Conservation (phyloP, 2,329 filamentous ascomycete genomes). For the Xenoacremonium recifei region DNA sequence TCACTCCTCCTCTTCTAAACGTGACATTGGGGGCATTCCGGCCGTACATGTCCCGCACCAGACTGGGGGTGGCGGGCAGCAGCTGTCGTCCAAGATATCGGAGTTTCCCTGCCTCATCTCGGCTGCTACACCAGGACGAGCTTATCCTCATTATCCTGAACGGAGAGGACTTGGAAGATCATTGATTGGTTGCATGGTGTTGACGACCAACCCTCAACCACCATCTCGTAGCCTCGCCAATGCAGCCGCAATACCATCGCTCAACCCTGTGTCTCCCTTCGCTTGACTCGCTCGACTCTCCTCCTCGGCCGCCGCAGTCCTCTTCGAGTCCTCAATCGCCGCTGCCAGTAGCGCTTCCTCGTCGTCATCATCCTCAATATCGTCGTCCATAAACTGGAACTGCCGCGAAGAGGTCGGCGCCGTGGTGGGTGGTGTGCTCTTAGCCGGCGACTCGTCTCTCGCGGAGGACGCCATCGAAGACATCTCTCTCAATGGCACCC, state of each 20-base stretch:
- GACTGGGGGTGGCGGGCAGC: too few species aligned
- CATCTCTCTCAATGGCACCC: conserved; percentile 42
- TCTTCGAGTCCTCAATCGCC: conserved; percentile 46
- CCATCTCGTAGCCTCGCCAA: conserved; percentile 55
- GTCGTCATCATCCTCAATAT: conserved; percentile 47
- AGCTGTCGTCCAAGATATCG: too few species aligned
- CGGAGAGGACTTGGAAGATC: too few species aligned
- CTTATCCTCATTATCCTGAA: too few species aligned
- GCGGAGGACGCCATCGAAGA: conserved; percentile 17
- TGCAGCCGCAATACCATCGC: conserved; percentile 59
- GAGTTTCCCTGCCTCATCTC: too few species aligned
- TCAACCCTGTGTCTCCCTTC: conserved; percentile 40
- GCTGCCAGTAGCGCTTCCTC: conserved; percentile 50
- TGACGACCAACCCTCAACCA: too few species aligned
- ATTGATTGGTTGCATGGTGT: too few species aligned
- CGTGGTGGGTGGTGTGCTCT: conserved; percentile 5
- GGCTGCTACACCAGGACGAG: too few species aligned
- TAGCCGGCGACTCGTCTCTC: conserved; percentile 17
- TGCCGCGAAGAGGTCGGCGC: conserved; percentile 22
- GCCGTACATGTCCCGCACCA: too few species aligned
- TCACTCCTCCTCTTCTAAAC: too few species aligned
- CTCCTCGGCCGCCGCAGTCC: conserved; percentile 29
- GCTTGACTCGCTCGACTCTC: conserved; percentile 18
- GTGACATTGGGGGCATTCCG: too few species aligned
- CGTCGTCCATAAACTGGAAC: conserved; percentile 39